phyloP scores from a whole-genome alignment of 805 yeast genomes.

The Wickerhamiella brachini region DNA sequence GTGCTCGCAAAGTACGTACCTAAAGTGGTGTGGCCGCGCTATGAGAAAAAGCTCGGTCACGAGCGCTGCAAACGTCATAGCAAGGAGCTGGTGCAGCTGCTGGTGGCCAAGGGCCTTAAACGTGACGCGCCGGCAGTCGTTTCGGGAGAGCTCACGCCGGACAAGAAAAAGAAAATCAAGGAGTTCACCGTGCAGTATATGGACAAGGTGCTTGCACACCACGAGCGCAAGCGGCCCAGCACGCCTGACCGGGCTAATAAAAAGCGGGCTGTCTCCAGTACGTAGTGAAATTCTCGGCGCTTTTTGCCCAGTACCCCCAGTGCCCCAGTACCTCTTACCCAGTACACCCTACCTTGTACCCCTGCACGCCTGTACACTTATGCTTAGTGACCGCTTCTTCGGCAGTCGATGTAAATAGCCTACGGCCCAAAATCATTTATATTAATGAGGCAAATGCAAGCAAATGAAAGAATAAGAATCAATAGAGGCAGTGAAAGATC shows the following conservation, averaged over 20 bases:
- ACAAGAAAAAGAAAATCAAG: conserved; percentile 56
- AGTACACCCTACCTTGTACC: too few relatives aligned
- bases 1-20: conserved; percentile 67
- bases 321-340: too few relatives aligned
- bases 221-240: not conserved
- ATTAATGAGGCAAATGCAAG: too few relatives aligned
- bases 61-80: conserved; percentile 68
- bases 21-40: conserved; percentile 47
- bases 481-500: too few relatives aligned
- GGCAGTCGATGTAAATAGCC: too few relatives aligned
- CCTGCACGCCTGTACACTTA: too few relatives aligned
- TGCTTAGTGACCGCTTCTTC: too few relatives aligned
- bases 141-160: conserved; percentile 45
- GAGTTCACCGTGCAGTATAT: conserved; percentile 34
- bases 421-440: too few relatives aligned
- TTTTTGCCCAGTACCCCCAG: too few relatives aligned
- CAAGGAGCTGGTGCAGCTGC: conserved; percentile 53
- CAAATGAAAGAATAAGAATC: too few relatives aligned
- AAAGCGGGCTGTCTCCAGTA: not conserved
- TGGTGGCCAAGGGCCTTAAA: conserved; percentile 56
- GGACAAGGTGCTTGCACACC: conserved; percentile 15
- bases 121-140: conserved; percentile 17
- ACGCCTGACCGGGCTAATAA: not conserved
- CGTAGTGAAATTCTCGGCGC: too few relatives aligned
- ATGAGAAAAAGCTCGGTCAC: conserved; percentile 52